These are phyloP conservation scores for Tulasnella calospora DNA, from an alignment of 768 basidiomycete species.

Conservation along the genomic window DNA sequence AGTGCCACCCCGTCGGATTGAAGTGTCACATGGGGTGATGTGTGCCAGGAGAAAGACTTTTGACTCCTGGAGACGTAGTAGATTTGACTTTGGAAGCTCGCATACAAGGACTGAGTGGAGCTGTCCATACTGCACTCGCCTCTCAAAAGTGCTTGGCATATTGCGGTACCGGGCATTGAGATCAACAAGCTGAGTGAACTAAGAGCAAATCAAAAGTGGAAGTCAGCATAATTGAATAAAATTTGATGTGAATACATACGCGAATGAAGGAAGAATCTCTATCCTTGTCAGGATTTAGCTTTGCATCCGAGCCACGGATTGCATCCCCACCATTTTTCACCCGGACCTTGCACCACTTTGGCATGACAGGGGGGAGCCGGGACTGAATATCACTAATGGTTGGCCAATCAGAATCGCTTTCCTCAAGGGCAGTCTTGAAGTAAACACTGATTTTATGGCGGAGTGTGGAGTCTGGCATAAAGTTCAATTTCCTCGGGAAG, in stretches of 20 bases:
- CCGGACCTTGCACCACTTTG: conserved; percentile 23
- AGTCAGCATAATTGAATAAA: background rate
- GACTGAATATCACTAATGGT: background rate
- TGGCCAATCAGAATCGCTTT: background rate
- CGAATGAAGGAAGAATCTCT: conserved; percentile 22
- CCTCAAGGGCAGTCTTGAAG: background rate
- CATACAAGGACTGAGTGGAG: background rate
- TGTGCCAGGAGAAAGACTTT: background rate
- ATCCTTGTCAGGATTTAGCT: background rate
- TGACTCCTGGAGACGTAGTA: background rate
- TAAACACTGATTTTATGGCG: conserved; percentile 4
- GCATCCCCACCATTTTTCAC: background rate
- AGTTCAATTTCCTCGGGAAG: background rate
- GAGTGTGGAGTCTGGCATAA: background rate
- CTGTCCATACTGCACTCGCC: background rate
- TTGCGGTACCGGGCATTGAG: background rate
- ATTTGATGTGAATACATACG: background rate
- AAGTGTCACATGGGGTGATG: conserved; percentile 2
- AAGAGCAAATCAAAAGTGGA: no score
- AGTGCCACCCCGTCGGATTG: background rate
- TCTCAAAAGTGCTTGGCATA: background rate
- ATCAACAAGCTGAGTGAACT: background rate
- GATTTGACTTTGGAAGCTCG: background rate
- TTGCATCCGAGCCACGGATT: background rate
- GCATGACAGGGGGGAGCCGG: background rate